Base-by-base conservation (phyloP, 345 rosid genomes). In the Kandelia obovata region DNA sequence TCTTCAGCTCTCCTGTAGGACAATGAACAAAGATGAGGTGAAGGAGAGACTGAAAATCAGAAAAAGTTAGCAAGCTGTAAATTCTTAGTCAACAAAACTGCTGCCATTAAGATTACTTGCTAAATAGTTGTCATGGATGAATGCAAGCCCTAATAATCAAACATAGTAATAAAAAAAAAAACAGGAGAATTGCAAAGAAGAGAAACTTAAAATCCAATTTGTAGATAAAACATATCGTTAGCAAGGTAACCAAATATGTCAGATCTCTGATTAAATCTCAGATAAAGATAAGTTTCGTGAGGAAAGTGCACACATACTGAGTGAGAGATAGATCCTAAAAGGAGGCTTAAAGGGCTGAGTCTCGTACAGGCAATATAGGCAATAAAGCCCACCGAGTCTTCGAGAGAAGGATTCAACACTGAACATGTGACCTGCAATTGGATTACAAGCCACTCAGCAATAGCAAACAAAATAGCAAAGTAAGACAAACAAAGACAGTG, bases 291-390 rank as follows among this genome's bases (percentile, higher is more conserved):
- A 21, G 62, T 1, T 47, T 19, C 7, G 37, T 13, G 56, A 4
- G 49, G 32, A 11, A 25, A 61, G 7, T 5, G 51, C 27, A 59
- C 67, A 71, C 86, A 72, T 83, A 94, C 97, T 84, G 27, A 88
- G 81, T 56, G 93, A 91, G 74, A 89, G 72, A 79, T 88, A 91
- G 27, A 92, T 78, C 55, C 70, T 79, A 79, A 84, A 89, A 75
- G 93, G 83, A 75, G 92, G 95, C 78, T 87, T 87, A 69, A 85
- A 94, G 43, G 92, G 96, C 74, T 94, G 95, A 80, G 84, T 83
- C 81, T 87, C 96, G 69, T 89, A 80, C 47, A 91, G 90, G 79
- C 92, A 94, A 81, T 83, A 91, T 56, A 94, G 95, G 88, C 97
- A 94, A 80, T 91, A 89, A 23, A 94, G 83, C 52, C 92, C 97